Conservation (phyloP, 768 basidiomycete species). For the Asterophora lycoperdoides region DNA sequence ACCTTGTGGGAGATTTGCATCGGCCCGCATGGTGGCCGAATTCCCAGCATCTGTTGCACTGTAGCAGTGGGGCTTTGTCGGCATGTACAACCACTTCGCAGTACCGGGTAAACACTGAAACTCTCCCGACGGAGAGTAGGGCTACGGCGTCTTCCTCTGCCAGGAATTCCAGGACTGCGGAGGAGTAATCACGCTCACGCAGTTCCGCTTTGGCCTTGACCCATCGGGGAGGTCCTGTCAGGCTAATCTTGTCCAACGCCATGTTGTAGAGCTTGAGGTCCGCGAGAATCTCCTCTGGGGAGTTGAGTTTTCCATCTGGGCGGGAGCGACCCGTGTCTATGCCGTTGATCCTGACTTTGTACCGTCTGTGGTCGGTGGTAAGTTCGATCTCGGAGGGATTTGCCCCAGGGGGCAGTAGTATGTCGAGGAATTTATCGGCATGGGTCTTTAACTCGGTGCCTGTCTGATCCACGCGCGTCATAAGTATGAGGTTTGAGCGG, state of each 20-base stretch:
- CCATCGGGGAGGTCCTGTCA: neutral
- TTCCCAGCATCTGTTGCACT: slow-evolving; percentile 12
- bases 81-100: slow-evolving; percentile 1
- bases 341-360: slow-evolving; percentile 17
- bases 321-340: neutral
- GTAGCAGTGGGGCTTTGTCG: neutral
- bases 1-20: neutral
- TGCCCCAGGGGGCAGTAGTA: neutral
- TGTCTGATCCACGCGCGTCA: slow-evolving; percentile 15
- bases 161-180: neutral
- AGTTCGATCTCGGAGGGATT: slow-evolving; percentile 4
- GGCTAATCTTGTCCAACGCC: neutral
- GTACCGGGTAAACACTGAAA: neutral
- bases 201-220: neutral
- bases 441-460: slow-evolving; percentile 14
- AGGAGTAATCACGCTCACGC: slow-evolving; percentile 1
- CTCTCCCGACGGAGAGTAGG: neutral
- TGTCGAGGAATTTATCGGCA: slow-evolving; percentile 4
- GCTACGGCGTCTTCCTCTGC: neutral
- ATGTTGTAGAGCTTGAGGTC: slow-evolving; percentile 1
- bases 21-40: slow-evolving; percentile 3
- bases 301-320: neutral
- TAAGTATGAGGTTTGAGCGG: slow-evolving; percentile 16
- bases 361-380: slow-evolving; percentile 19
- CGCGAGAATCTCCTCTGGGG: neutral